Percentiles rank a stretch among this genome's conserved stretches.
phyloP scores from a whole-genome alignment of 768 basidiomycete species.

The Russula griseocarnosa region DNA sequence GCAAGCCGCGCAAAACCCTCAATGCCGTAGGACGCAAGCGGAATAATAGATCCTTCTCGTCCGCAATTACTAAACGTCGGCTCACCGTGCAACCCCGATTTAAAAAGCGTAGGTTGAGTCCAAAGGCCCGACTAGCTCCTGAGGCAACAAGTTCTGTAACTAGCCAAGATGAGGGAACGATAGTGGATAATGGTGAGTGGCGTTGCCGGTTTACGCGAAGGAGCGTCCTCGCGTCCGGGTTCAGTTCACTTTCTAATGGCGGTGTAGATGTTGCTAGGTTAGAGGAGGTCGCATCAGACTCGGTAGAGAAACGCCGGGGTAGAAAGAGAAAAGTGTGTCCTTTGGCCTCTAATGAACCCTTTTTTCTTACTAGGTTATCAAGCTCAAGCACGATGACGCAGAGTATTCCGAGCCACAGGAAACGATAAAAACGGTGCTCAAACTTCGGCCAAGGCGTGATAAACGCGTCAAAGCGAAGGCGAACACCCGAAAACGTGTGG shows the following conservation, averaged over 20 bases:
- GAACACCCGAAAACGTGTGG: neutral
- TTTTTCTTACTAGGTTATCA: neutral
- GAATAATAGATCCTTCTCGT: neutral
- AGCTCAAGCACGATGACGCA: neutral
- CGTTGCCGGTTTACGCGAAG: neutral
- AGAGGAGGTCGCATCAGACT: neutral
- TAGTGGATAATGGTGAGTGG: constrained; percentile 5
- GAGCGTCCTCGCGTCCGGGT: neutral
- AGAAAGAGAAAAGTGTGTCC: constrained; percentile 6
- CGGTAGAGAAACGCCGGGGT: neutral
- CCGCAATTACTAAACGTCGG: neutral
- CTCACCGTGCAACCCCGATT: neutral
- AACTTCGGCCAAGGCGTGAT: neutral
- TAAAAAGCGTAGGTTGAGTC: constrained; percentile 2
- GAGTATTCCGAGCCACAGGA: neutral
- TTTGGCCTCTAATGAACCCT: neutral
- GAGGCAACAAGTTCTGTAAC: neutral
- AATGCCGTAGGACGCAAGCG: constrained; percentile 6
- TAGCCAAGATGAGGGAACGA: neutral
- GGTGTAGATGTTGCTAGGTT: neutral
- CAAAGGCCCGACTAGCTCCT: neutral
- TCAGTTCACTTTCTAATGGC: neutral
- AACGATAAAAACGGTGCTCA: neutral
- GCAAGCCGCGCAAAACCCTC: neutral
- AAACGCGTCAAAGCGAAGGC: neutral